Percentiles rank a stretch among this genome's conserved stretches.
Conservation (phyloP, 306 rosid species). For the Hippophae gyantsensis region DNA sequence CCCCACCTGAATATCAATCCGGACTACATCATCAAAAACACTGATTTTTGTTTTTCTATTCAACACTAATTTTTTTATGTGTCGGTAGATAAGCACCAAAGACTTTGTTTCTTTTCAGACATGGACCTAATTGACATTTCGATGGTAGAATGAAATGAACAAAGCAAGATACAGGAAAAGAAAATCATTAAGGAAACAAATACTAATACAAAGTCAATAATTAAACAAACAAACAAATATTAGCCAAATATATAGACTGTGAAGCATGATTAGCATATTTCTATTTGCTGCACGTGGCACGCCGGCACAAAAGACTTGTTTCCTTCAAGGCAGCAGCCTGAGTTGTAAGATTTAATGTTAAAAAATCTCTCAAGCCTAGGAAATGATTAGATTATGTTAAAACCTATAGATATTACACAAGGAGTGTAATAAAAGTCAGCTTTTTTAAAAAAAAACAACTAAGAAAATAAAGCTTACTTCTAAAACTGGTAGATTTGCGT, state of each 20-base stretch:
- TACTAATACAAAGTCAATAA: background rate
- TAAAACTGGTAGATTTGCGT: constrained; percentile 62
- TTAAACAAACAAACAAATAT: constrained; percentile 13
- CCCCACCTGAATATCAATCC: no score
- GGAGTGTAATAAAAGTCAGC: constrained; percentile 12
- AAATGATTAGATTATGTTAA: constrained; percentile 23
- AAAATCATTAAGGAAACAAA: no score
- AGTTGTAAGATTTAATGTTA: constrained; percentile 19
- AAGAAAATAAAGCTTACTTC: constrained; percentile 30
- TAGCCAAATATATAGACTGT: constrained; percentile 17
- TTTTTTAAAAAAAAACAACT: no score
- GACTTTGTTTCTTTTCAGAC: no score
- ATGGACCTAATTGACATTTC: no score
- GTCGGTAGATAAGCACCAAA: no score
- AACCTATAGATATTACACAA: background rate
- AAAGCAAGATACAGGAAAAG: no score
- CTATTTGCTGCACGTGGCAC: constrained; percentile 14
- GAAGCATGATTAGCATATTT: constrained; percentile 6
- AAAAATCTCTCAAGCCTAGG: constrained; percentile 10
- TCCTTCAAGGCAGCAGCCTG: constrained; percentile 35
- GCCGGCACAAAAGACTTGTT: constrained; percentile 15
- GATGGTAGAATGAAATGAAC: no score
- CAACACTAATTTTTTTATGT: no score
- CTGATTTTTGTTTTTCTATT: no score
- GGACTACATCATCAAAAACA: no score